Base-by-base conservation (phyloP, 2,329 filamentous ascomycete species). In the Pseudogymnoascus sp. region DNA sequence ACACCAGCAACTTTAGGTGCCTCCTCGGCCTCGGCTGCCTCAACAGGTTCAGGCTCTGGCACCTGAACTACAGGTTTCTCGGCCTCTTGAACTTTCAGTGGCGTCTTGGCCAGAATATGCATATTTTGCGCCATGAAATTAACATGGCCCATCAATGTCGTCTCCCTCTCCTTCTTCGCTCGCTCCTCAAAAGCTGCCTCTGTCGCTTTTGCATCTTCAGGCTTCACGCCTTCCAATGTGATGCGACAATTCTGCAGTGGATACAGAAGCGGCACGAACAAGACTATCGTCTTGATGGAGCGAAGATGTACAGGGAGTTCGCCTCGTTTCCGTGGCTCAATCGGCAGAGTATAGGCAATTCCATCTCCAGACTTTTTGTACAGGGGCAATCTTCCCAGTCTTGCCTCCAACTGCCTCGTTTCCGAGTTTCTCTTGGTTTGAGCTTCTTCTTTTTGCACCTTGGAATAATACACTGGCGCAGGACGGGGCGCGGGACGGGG, bases 41-140 rank as follows among this genome's bases (percentile, higher is more conserved):
- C 60, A 33, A 54, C 47, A 18, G 47, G 47, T 20, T 69, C 47
- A 12, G 47, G 47, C 22, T 69, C 62, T 1, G 61, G 41, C 1
- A 33, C 58, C 14, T 67, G 61, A 3, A 63, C 64, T 11, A 57
- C 38, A 35, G 62, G 41, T 25, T 64, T 14, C 61, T 65, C 60
- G 30, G 61, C 57, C 60, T 68, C 65, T 37, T 67, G 64, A 59
- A 70, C 68, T 4, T 65, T 65, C 38, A 77, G 66, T 2, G 75
- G 76, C 58, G 84, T 80, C 68, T 82, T 87, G 12, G 84, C 86
- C 68, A 93, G 77, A 2, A 76, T 73, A 68, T 89, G 84, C 64
- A 92, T 80, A 67, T 90, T 90, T 70, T 88, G 85, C 2, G 84
- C 79, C 6, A 93, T 75, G 68, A 87, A 90, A 70, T 93, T 93